Percentiles rank a stretch among this genome's conserved stretches.
These are phyloP conservation scores for Boletus pseudo-olivaceus DNA, from an alignment of 768 basidiomycete genomes.

Conservation along the genomic window DNA sequence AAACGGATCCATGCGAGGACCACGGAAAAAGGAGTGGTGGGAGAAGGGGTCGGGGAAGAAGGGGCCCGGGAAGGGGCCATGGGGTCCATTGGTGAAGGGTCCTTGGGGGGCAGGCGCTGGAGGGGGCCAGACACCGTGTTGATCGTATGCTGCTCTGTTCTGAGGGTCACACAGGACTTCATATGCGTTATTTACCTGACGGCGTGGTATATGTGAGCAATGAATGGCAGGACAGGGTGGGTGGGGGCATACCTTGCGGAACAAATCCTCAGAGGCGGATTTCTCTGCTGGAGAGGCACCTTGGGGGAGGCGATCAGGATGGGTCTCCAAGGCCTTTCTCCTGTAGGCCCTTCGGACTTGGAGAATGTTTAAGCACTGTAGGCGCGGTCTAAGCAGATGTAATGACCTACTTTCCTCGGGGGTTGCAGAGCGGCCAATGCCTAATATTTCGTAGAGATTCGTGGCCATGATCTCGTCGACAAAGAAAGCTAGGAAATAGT, in stretches of 20 bases:
- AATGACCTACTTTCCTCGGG: conserved; percentile 57
- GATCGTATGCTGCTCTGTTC: conserved; percentile 65
- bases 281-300: conserved; percentile 58
- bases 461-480: conserved; percentile 41
- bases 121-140: conserved; percentile 73
- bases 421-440: conserved; percentile 49
- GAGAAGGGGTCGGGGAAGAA: conserved; percentile 20
- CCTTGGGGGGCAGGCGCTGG: conserved; percentile 31
- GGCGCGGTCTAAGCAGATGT: not conserved
- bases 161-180: conserved; percentile 64
- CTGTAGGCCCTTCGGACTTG: conserved; percentile 79
- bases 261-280: conserved; percentile 55
- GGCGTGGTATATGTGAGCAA: not conserved
- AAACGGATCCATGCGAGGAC: conserved; percentile 25
- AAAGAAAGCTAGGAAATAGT: not conserved
- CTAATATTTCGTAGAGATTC: conserved; percentile 64
- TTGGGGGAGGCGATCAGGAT: conserved; percentile 67
- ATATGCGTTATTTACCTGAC: conserved; percentile 72
- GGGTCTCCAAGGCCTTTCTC: conserved; percentile 65
- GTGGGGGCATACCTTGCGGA: conserved; percentile 34
- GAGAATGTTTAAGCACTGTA: conserved; percentile 3
- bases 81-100: conserved; percentile 13
- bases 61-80: conserved; percentile 17
- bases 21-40: conserved; percentile 16
- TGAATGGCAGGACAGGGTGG: not conserved